Evolutionary conservation across 2,329 filamentous ascomycete species (phyloP), one percentile per base, ranked within the genome.

Genomic region (Colletotrichum noveboracense): DNA sequence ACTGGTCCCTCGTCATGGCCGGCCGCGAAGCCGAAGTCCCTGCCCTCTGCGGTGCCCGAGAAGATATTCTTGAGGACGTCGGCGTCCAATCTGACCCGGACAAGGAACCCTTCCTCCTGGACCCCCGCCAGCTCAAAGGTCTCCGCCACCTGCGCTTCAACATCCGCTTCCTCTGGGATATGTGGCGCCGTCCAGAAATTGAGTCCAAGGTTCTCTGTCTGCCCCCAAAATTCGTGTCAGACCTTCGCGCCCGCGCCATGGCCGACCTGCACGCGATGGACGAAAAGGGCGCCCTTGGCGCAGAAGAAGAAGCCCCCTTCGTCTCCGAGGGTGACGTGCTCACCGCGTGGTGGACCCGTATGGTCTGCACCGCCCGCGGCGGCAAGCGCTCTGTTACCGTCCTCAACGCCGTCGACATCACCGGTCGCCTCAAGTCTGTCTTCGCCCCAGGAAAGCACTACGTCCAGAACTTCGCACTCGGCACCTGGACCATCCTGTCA

Each of bases 251-350:
- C 3, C 79, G 78, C 32, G 84, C 85, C 30, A 75, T 81, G 55
- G 77, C 79, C 8, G 84, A 86, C 26, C 72, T 84, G 30, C 61
- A 52, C 26, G 64, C 67, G 5, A 74, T 77, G 48, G 72, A 48
- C 52, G 75, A 75, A 12, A 76, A 76, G 34, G 65, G 70, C 10
- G 43, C 43, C 2, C 18, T 74, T 7, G 74, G 74, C 55, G 64
- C 38, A 13, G 77, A 77, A 43, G 65, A 72, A 52, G 65, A 72
- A 13, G 74, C 70, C 13, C 80, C 85, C 2, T 89, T 87, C 69
- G 56, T 89, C 34, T 88, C 85, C 75, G 86, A 89, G n/a, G 84
- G 85, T 24, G 87, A 90, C 68, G 80, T 89, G 3, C 78, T 90
- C 3, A 79, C 81, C 2, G 86, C 86, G 0, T 90, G 87, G 86